phyloP scores from a whole-genome alignment of 345 rosid genomes.

The Salix caprea region DNA sequence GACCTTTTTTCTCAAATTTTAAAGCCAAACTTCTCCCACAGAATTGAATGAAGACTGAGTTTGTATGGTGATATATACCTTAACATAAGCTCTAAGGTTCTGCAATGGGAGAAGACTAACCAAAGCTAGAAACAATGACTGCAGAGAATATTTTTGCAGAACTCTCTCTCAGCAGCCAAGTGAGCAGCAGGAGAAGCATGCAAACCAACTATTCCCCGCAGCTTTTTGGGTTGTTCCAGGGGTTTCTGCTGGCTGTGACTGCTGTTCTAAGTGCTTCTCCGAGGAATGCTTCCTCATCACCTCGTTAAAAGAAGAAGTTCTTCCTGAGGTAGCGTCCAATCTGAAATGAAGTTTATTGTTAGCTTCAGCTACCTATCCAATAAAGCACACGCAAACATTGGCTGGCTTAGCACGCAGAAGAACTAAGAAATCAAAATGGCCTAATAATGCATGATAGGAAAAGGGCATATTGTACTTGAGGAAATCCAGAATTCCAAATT shows the following conservation, averaged over 20 bases:
- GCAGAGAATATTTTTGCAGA: not conserved
- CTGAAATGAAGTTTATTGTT: constrained; percentile 20
- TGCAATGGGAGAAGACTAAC: not conserved
- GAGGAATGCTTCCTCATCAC: constrained; percentile 3
- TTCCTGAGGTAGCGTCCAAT: constrained; percentile 28
- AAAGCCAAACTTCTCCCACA: not conserved
- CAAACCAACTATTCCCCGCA: constrained; percentile 33
- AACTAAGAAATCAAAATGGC: not conserved
- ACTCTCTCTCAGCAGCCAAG: constrained; percentile 11
- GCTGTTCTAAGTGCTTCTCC: not conserved
- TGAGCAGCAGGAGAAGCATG: constrained; percentile 55
- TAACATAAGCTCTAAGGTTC: not conserved
- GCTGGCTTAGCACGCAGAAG: not conserved
- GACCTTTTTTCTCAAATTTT: not conserved
- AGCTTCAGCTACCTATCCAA: not conserved
- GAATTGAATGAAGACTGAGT: not conserved
- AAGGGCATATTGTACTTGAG: not conserved
- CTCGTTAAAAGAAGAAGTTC: constrained; percentile 8
- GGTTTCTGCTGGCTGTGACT: constrained; percentile 5
- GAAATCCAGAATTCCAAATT: not conserved
- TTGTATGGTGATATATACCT: not conserved
- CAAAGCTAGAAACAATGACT: not conserved
- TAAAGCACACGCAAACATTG: not conserved
- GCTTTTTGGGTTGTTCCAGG: constrained; percentile 16
- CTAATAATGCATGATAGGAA: not conserved